Evolutionary conservation across 2,329 filamentous ascomycete species (phyloP).

Genomic region (Aspergillus ruber): DNA sequence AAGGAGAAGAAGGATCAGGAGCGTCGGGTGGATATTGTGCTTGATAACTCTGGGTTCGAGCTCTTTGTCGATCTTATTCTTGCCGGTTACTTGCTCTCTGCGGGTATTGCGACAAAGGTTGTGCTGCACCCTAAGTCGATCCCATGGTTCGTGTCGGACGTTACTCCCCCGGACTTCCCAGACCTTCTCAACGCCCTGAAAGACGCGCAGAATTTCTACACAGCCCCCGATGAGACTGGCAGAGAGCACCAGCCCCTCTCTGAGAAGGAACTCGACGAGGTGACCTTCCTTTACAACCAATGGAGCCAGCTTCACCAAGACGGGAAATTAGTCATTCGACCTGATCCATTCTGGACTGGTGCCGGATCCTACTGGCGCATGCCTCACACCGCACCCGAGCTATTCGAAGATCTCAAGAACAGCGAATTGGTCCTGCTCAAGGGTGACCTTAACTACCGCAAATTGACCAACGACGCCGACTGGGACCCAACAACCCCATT

Average conservation of each 20-base stretch:
- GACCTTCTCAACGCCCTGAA: constrained; percentile 76
- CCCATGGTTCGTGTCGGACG: constrained; percentile 97
- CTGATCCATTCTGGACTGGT: constrained; percentile 88
- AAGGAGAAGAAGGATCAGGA: constrained; percentile 56
- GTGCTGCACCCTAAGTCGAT: constrained; percentile 91
- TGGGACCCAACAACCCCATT: constrained; percentile 91
- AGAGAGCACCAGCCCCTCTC: constrained; percentile 58
- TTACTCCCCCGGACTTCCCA: constrained; percentile 76
- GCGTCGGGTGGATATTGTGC: constrained; percentile 82
- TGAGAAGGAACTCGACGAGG: constrained; percentile 58
- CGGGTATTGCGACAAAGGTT: constrained; percentile 77
- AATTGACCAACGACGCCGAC: constrained; percentile 72
- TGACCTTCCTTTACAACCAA: constrained; percentile 72
- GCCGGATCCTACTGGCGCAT: constrained; percentile 84
- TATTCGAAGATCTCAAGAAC: constrained; percentile 71
- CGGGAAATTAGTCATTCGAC: constrained; percentile 73
- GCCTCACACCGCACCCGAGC: constrained; percentile 58
- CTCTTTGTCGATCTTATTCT: constrained; percentile 91
- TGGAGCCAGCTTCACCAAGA: constrained; percentile 77
- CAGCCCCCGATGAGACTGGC: constrained; percentile 58
- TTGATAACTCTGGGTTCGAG: constrained; percentile 97
- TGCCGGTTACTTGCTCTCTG: constrained; percentile 78
- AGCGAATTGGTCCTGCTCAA: constrained; percentile 93
- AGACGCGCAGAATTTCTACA: constrained; percentile 71
- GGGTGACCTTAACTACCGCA: constrained; percentile 93